Evolutionary conservation across 805 yeast species (phyloP), one percentile per base, ranked within the genome.

Genomic region (Kazachstania kunashirensis): DNA sequence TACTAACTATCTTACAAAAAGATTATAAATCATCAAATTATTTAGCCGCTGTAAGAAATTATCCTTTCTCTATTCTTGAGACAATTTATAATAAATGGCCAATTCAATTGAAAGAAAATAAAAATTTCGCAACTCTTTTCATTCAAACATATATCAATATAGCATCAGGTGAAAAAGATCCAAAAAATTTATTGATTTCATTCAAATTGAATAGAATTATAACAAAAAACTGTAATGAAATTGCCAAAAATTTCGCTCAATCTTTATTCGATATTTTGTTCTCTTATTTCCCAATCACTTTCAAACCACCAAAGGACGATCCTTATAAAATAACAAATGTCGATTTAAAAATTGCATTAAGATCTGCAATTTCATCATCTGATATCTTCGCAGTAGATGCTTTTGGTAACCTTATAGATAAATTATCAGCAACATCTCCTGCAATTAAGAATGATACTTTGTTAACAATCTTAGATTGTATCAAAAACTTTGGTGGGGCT

Each of bases 271-370:
- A 92, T 54, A 75, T 82, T 24, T 67, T 84, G 28, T 94, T 89
- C 55, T 92, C 98, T 59, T 92, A 92, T 62, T 92, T 89, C 63
- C 99, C 99, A 10, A 88, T 92, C 29, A 82, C 96, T 1, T 92
- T 94, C 62, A 78, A 77, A 40, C 95, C 97, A 1, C 95, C 97
- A 3, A 73, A 77, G 33, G 66, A 70, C 46, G 84, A 84, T 55
- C 95, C 89, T 49, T 85, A 86, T 55, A 75, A 78, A 43, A 82
- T 85, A 45, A 75, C 95, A 0, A 74, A 85, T 1, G 72, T 68
- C 1, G 82, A 85, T 37, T 65, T 94, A 46, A 84, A 84, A 52
- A 30, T 49, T 9, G 68, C 73, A 6, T 63, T 92, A 37, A 67
- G 88, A 46, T 47, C 50, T 1, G 79, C 88, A 3, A 66, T 85